A percentile compares a stretch with the other conserved stretches of the same genome.
These are phyloP conservation scores for Schwanniomyces vanrijiae DNA, from an alignment of 805 yeast species.

Conservation along the genomic window DNA sequence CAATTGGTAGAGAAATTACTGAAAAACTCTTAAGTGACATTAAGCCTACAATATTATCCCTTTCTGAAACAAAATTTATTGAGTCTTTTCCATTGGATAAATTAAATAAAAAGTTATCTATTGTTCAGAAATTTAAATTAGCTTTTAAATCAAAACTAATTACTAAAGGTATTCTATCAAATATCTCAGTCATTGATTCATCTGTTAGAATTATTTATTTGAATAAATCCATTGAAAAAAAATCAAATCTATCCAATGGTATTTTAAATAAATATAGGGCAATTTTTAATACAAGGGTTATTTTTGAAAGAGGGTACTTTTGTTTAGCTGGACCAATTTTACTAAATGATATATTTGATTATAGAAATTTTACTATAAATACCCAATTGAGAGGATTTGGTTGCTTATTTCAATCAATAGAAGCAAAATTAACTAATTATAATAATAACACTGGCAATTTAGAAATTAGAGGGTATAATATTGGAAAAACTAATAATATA, in stretches of 20 bases:
- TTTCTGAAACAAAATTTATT: constrained; percentile 21
- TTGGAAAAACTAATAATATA: constrained; percentile 47
- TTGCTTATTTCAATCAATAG: constrained; percentile 58
- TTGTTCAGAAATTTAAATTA: constrained; percentile 20
- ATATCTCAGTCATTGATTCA: constrained; percentile 11
- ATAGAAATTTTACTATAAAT: constrained; percentile 43
- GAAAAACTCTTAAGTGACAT: constrained; percentile 11
- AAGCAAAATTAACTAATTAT: constrained; percentile 50
- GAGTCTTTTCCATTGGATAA: constrained; percentile 14
- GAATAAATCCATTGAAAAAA: constrained; percentile 22
- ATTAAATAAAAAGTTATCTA: constrained; percentile 4
- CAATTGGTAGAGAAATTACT: constrained; percentile 12
- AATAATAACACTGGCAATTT: constrained; percentile 48
- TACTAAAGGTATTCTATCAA: constrained; percentile 50
- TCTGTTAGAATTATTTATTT: constrained; percentile 44
- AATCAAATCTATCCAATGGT: constrained; percentile 15
- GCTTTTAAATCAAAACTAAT: constrained; percentile 42
- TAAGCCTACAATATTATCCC: constrained; percentile 32
- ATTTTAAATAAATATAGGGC: constrained; percentile 45
- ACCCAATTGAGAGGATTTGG: constrained; percentile 46
- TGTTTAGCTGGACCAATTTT: constrained; percentile 59
- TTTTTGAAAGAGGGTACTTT: constrained; percentile 47
- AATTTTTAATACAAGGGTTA: constrained; percentile 47
- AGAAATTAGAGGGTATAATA: constrained; percentile 61
- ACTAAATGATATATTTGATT: constrained; percentile 61